A percentile compares a stretch with the other conserved stretches of the same genome.
Evolutionary conservation across 441 rosid species (phyloP).

Genomic region (Erodium moschatum): DNA sequence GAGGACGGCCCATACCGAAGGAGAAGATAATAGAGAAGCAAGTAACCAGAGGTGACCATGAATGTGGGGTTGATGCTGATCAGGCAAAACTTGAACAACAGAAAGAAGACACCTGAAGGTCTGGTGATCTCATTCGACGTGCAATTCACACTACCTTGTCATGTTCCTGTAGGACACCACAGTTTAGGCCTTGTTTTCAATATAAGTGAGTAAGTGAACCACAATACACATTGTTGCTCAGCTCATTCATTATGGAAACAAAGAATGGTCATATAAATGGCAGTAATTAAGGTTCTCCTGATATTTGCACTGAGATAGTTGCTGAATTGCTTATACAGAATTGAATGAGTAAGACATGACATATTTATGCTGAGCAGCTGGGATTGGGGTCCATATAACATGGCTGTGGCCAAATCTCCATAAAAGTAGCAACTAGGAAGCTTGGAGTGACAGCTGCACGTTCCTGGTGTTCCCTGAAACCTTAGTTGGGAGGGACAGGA

Average conservation of each 20-base stretch:
- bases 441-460: too few species aligned
- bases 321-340: too few species aligned
- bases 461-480: not conserved
- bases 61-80: constrained; percentile 18
- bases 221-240: too few species aligned
- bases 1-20: constrained; percentile 19
- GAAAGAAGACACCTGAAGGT: constrained; percentile 19
- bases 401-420: too few species aligned
- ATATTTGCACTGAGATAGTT: not conserved
- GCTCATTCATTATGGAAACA: not conserved
- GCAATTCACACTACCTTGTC: not conserved
- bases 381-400: too few species aligned
- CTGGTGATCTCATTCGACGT: constrained; percentile 6
- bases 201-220: not conserved
- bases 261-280: not conserved
- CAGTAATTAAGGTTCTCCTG: not conserved
- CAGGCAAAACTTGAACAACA: constrained; percentile 20
- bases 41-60: constrained; percentile 19
- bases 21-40: constrained; percentile 22
- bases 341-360: too few species aligned
- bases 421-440: too few species aligned
- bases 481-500: not conserved
- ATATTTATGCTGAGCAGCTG: too few species aligned
- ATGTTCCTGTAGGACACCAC: not conserved
- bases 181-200: not conserved